phyloP scores from a whole-genome alignment of 2,329 filamentous ascomycete species.

The Trichocomaceae sp. region DNA sequence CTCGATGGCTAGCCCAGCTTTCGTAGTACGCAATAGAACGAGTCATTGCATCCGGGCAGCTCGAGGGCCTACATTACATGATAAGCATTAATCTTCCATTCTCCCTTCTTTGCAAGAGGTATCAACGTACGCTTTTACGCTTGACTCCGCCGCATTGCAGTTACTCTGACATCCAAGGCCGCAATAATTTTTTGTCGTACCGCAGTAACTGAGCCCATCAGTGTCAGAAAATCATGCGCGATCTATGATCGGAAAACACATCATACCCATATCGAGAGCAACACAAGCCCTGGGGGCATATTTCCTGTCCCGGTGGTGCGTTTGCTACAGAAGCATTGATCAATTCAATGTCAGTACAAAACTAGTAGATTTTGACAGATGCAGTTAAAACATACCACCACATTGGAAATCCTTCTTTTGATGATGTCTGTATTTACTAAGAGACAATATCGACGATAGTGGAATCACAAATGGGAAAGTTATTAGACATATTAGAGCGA shows the following conservation, averaged over 20 bases:
- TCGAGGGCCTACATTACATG: background rate
- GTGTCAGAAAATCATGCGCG: slow-evolving; percentile 19
- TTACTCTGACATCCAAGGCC: slow-evolving; percentile 14
- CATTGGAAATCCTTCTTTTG: slow-evolving; percentile 5
- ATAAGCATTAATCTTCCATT: background rate
- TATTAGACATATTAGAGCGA: slow-evolving; percentile 37
- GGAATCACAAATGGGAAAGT: slow-evolving; percentile 21
- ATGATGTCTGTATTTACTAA: slow-evolving; percentile 36
- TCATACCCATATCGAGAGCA: slow-evolving; percentile 15
- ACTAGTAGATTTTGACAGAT: background rate
- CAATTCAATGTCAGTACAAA: background rate
- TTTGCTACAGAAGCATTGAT: slow-evolving; percentile 3
- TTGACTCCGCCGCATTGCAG: background rate
- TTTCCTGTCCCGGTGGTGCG: slow-evolving; percentile 9
- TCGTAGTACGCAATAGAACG: slow-evolving; percentile 33
- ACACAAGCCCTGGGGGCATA: slow-evolving; percentile 12
- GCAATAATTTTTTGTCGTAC: slow-evolving; percentile 14
- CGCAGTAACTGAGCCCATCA: slow-evolving; percentile 12
- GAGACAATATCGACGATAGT: slow-evolving; percentile 37
- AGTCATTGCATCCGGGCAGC: slow-evolving; percentile 8
- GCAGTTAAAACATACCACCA: slow-evolving; percentile 8
- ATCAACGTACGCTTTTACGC: slow-evolving; percentile 1
- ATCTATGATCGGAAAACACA: slow-evolving; percentile 30
- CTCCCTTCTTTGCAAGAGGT: background rate
- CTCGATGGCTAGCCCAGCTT: slow-evolving; percentile 19